These are phyloP conservation scores for Penicillium corylophilum DNA, from an alignment of 2,329 filamentous ascomycete species.

Conservation along the genomic window DNA sequence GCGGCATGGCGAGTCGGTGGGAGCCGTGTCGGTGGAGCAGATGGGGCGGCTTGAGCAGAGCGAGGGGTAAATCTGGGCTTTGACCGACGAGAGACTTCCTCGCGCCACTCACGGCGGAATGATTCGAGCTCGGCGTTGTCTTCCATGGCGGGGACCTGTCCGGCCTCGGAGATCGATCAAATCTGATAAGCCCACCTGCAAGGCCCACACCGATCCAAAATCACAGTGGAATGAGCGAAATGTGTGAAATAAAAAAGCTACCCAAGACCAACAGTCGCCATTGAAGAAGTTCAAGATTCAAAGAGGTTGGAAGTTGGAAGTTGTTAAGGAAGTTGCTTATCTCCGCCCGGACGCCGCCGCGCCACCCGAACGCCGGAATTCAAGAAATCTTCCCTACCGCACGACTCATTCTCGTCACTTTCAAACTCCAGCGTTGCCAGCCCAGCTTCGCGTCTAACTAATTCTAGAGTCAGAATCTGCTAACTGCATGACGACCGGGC, in stretches of 20 bases:
- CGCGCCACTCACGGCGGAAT: slow-evolving; percentile 82
- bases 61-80: slow-evolving; percentile 20
- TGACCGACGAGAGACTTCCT: slow-evolving; percentile 66
- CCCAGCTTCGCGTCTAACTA: neutral
- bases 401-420: slow-evolving; percentile 13
- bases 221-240: neutral
- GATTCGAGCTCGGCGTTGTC: slow-evolving; percentile 73
- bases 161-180: slow-evolving; percentile 25
- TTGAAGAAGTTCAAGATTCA: neutral
- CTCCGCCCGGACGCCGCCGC: slow-evolving; percentile 20
- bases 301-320: neutral
- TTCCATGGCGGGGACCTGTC: slow-evolving; percentile 33
- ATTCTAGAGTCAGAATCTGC: neutral
- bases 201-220: slow-evolving; percentile 10
- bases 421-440: neutral
- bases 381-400: slow-evolving; percentile 20
- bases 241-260: slow-evolving; percentile 2
- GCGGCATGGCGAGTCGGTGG: slow-evolving; percentile 43
- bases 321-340: slow-evolving; percentile 19
- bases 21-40: slow-evolving; percentile 26
- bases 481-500: slow-evolving; percentile 16
- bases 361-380: slow-evolving; percentile 25
- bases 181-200: slow-evolving; percentile 26
- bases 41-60: slow-evolving; percentile 12
- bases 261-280: slow-evolving; percentile 4